phyloP scores from a whole-genome alignment of 768 basidiomycete species.

The Podaxis sp. region DNA sequence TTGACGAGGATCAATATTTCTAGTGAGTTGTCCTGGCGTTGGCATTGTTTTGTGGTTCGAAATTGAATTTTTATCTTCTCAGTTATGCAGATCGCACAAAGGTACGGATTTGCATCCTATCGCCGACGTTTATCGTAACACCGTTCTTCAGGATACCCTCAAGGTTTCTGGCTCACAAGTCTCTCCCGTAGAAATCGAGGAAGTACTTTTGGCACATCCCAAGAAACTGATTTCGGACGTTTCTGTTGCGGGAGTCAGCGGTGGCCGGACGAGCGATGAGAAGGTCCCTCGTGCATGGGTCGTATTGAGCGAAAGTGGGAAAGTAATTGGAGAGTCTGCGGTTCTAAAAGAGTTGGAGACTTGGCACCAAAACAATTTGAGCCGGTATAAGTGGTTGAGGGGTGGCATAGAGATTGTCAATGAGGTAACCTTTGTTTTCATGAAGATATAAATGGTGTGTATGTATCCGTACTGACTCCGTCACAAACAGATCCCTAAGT shows the following conservation, averaged over 20 bases:
- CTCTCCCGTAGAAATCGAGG: conserved; percentile 76
- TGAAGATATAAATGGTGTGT: neutral
- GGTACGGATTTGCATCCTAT: conserved; percentile 28
- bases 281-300: conserved; percentile 76
- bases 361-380: conserved; percentile 61
- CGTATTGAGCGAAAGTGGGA: conserved; percentile 55
- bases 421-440: conserved; percentile 36
- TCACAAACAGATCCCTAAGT: conserved; percentile 60
- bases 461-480: neutral
- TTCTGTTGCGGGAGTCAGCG: conserved; percentile 67
- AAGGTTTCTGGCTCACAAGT: conserved; percentile 79
- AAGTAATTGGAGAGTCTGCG: conserved; percentile 34
- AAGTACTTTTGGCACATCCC: conserved; percentile 60
- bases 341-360: conserved; percentile 44
- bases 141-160: conserved; percentile 53
- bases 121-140: neutral
- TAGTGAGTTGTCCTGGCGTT: conserved; percentile 41
- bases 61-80: neutral
- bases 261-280: conserved; percentile 66
- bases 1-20: conserved; percentile 54
- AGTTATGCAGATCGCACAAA: conserved; percentile 74
- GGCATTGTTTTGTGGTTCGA: neutral
- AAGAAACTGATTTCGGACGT: conserved; percentile 59
- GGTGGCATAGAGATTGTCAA: conserved; percentile 66
- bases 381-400: conserved; percentile 71